A percentile compares a stretch with the other conserved stretches of the same genome.
phyloP scores from a whole-genome alignment of 1,284 basidiomycete species.

The Tilletiopsis washingtonensis region DNA sequence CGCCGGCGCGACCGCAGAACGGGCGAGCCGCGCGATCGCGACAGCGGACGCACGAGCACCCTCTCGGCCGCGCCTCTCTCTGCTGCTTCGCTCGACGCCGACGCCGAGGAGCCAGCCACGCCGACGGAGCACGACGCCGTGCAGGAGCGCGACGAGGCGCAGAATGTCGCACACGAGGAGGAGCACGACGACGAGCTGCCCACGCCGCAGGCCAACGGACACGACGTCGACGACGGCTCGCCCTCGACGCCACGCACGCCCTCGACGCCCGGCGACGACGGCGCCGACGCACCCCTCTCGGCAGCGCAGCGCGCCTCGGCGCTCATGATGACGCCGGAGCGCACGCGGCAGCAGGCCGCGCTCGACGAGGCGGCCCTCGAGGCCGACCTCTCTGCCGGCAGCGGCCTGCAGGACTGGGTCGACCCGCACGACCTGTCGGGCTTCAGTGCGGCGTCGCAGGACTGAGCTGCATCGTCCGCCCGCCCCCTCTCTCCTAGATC shows the following conservation, averaged over 20 bases:
- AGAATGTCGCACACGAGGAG: conserved; percentile 3
- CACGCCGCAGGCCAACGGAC: conserved; percentile 1
- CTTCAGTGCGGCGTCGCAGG: too few species aligned
- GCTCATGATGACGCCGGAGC: too few species aligned
- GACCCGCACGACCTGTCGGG: conserved; percentile 27
- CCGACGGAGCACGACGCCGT: too few species aligned
- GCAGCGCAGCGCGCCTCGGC: too few species aligned
- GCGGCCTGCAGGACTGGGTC: conserved; percentile 24
- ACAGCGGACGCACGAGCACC: too few species aligned
- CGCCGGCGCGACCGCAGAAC: conserved; percentile 7
- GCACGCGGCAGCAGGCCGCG: too few species aligned
- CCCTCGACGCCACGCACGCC: neutral
- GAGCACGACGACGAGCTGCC: conserved; percentile 3
- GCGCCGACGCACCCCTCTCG: too few species aligned
- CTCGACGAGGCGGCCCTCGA: neutral
- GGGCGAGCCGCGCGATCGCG: too few species aligned
- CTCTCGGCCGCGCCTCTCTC: too few species aligned
- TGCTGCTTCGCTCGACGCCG: too few species aligned
- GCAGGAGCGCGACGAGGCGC: neutral
- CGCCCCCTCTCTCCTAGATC: too few species aligned
- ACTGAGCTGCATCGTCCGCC: too few species aligned
- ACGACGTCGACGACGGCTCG: neutral
- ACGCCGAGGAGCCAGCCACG: conserved; percentile 8
- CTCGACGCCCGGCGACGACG: conserved; percentile 2
- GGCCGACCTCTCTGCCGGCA: neutral